These are phyloP conservation scores for Trametes meyenii DNA, from an alignment of 768 basidiomycete species.

Conservation along the genomic window DNA sequence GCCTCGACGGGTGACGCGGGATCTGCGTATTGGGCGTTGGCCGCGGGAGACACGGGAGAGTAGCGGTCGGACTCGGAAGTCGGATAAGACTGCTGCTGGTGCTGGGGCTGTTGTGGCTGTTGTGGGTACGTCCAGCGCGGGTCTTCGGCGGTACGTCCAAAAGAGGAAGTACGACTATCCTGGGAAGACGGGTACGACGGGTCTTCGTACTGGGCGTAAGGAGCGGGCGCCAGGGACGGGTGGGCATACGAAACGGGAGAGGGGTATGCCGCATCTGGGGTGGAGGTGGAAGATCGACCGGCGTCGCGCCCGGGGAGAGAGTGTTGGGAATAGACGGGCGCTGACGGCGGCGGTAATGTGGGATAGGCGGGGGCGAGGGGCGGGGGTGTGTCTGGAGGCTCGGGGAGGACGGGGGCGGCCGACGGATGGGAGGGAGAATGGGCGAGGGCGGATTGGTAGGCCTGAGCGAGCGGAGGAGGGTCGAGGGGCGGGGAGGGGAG, in stretches of 20 bases:
- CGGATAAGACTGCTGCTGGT: slow-evolving; percentile 11
- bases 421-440: slow-evolving; percentile 4
- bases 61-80: slow-evolving; percentile 12
- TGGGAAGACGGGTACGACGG: slow-evolving; percentile 21
- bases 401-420: slow-evolving; percentile 8
- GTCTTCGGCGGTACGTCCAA: slow-evolving; percentile 7
- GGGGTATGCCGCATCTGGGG: slow-evolving; percentile 23
- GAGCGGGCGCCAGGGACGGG: neutral
- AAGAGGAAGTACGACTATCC: slow-evolving; percentile 14
- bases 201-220: slow-evolving; percentile 22
- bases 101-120: no score
- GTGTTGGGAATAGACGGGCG: slow-evolving; percentile 19
- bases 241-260: slow-evolving; percentile 19
- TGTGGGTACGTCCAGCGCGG: slow-evolving; percentile 10
- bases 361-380: slow-evolving; percentile 31
- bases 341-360: slow-evolving; percentile 31
- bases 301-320: slow-evolving; percentile 17
- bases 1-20: slow-evolving; percentile 18
- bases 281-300: slow-evolving; percentile 24
- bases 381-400: slow-evolving; percentile 36
- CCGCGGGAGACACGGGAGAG: slow-evolving; percentile 15
- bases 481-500: slow-evolving; percentile 25
- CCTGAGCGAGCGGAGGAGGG: slow-evolving; percentile 31
- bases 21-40: slow-evolving; percentile 11
- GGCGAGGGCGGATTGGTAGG: slow-evolving; percentile 19